A percentile compares a stretch with the other conserved stretches of the same genome.
phyloP scores from a whole-genome alignment of 2,329 filamentous ascomycete genomes.

The Colletotrichum sp. region DNA sequence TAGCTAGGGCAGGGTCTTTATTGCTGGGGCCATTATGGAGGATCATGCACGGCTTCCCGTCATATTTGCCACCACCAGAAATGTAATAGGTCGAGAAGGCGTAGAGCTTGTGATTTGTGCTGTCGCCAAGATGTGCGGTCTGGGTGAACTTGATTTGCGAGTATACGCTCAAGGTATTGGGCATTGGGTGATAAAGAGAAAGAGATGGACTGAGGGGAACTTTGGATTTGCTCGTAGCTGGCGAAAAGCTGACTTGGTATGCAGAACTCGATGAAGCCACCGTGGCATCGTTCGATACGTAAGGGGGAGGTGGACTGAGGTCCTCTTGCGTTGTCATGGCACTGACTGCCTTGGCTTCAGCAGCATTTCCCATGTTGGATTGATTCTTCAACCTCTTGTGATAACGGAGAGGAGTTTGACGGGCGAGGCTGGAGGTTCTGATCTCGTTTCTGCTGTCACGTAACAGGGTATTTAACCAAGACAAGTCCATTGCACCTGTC shows the following conservation, averaged over 20 bases:
- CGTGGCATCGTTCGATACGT: background rate
- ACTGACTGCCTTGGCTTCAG: background rate
- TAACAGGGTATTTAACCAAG: background rate
- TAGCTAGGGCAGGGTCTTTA: background rate
- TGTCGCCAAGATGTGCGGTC: background rate
- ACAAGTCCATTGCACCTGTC: no score
- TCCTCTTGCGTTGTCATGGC: background rate
- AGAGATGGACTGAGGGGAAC: background rate
- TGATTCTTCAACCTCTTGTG: fast-evolving
- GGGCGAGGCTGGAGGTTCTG: background rate
- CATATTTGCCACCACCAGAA: background rate
- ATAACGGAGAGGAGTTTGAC: background rate
- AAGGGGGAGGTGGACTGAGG: background rate
- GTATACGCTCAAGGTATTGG: background rate
- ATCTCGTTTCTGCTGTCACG: fast-evolving
- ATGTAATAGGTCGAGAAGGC: background rate
- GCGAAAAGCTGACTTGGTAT: background rate
- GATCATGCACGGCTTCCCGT: background rate
- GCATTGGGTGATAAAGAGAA: background rate
- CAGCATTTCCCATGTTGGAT: background rate
- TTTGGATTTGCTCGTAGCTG: background rate
- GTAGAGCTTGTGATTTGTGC: background rate
- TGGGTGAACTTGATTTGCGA: background rate
- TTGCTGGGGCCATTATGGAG: background rate
- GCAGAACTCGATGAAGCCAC: background rate